Percentiles rank a stretch among this genome's conserved stretches.
These are phyloP conservation scores for Tulasnella sp. DNA, from an alignment of 768 basidiomycete genomes.

Conservation along the genomic window DNA sequence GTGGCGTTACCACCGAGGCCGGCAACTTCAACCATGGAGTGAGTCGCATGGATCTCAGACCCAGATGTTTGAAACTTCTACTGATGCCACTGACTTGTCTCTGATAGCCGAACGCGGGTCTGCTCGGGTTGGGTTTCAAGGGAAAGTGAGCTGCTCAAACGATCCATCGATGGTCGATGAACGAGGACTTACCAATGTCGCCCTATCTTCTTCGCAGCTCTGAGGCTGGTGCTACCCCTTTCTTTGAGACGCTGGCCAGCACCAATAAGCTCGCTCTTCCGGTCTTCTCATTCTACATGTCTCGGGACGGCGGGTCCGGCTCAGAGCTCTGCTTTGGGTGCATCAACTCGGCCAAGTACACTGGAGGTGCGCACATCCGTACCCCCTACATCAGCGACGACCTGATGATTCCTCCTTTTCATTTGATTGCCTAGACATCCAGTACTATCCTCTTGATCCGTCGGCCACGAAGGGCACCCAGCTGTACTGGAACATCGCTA, in stretches of 20 bases:
- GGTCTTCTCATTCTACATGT: constrained; percentile 24
- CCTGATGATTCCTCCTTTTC: too few species aligned
- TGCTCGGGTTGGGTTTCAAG: too few species aligned
- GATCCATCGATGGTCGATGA: neutral
- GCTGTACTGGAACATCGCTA: constrained; percentile 3
- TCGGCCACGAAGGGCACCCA: neutral
- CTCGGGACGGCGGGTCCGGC: constrained; percentile 20
- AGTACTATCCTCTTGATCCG: constrained; percentile 1
- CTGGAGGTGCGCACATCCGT: too few species aligned
- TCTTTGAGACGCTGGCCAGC: constrained; percentile 20
- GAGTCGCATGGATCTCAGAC: too few species aligned
- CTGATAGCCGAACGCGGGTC: too few species aligned
- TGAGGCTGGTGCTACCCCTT: constrained; percentile 18
- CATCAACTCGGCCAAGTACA: constrained; percentile 27
- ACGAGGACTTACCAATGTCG: neutral
- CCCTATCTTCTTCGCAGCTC: neutral
- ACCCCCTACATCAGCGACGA: too few species aligned
- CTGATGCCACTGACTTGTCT: too few species aligned
- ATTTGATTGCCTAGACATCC: too few species aligned
- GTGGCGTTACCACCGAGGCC: neutral
- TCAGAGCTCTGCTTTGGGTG: constrained; percentile 31
- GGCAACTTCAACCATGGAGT: neutral
- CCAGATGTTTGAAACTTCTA: too few species aligned
- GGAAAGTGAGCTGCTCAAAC: too few species aligned
- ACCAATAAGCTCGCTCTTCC: constrained; percentile 19